Evolutionary conservation across 768 basidiomycete species (phyloP).

Genomic region (Leccinum sublutescens): DNA sequence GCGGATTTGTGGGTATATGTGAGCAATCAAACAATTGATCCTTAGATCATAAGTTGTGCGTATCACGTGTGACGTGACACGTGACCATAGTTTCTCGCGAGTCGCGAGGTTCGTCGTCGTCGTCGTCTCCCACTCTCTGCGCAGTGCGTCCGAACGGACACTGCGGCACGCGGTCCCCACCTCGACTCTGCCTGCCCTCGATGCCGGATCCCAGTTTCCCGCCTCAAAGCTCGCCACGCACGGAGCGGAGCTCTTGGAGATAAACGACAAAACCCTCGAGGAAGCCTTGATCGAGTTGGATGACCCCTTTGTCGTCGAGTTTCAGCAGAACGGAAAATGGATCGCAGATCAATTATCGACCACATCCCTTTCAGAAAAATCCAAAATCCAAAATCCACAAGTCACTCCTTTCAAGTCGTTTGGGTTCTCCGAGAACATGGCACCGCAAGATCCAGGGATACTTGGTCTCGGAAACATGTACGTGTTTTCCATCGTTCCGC

Average conservation of each 20-base stretch:
- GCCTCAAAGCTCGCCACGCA: conserved; percentile 23
- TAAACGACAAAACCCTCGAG: conserved; percentile 49
- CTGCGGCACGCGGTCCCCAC: too few relatives aligned
- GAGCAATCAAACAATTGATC: too few relatives aligned
- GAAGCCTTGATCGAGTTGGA: conserved; percentile 57
- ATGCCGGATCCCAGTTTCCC: conserved; percentile 39
- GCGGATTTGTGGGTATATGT: conserved; percentile 13
- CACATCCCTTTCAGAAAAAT: conserved; percentile 11
- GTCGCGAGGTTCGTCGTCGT: too few relatives aligned
- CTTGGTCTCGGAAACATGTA: conserved; percentile 89
- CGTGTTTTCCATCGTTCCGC: conserved; percentile 26
- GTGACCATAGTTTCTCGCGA: conserved; percentile 32
- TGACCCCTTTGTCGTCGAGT: conserved; percentile 79
- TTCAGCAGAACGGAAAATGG: conserved; percentile 60
- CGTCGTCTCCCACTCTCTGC: too few relatives aligned
- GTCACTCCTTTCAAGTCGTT: conserved; percentile 32
- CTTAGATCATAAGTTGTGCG: too few relatives aligned
- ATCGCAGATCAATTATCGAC: conserved; percentile 39
- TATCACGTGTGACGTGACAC: too few relatives aligned
- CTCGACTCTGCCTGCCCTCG: conserved; percentile 36
- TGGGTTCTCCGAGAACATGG: conserved; percentile 38
- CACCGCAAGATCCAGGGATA: conserved; percentile 62
- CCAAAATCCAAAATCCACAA: conserved; percentile 27
- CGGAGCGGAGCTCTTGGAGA: conserved; percentile 42
- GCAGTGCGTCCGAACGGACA: too few relatives aligned